phyloP scores from a whole-genome alignment of 2,329 filamentous ascomycete species.

The Scedosporium dehoogii region DNA sequence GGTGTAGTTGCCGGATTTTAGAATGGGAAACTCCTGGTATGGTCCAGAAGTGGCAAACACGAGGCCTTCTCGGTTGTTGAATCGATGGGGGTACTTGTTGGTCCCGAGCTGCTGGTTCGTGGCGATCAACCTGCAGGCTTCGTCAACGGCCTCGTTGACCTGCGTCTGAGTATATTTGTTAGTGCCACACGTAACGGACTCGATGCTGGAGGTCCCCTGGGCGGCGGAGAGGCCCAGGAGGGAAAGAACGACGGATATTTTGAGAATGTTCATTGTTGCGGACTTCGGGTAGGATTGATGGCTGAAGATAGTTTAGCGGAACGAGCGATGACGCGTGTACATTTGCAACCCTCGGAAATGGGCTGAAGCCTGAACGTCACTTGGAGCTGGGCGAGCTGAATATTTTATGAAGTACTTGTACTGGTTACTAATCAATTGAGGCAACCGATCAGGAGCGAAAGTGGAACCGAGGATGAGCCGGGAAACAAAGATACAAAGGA shows the following conservation, averaged over 20 bases:
- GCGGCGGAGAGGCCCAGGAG: conserved; percentile 6
- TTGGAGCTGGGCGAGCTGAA: too few relatives aligned
- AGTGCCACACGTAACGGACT: conserved; percentile 8
- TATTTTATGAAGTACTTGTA: too few relatives aligned
- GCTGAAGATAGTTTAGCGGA: not conserved
- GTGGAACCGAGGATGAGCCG: too few relatives aligned
- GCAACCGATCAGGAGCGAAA: too few relatives aligned
- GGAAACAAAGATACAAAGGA: too few relatives aligned
- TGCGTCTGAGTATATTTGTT: conserved; percentile 8
- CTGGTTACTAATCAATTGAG: too few relatives aligned
- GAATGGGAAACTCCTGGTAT: conserved; percentile 14
- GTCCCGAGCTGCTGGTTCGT: conserved; percentile 6
- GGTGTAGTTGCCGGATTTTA: conserved; percentile 9
- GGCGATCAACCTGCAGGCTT: conserved; percentile 10
- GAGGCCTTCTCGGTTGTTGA: conserved; percentile 14
- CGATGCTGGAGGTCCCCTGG: conserved; percentile 8
- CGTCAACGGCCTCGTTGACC: conserved; percentile 9
- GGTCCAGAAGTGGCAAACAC: conserved; percentile 9
- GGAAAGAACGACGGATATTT: conserved; percentile 3
- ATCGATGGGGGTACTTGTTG: conserved; percentile 13
- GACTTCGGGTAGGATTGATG: not conserved
- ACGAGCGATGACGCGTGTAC: not conserved
- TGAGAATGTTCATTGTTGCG: not conserved
- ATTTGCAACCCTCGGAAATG: not conserved
- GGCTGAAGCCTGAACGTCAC: too few relatives aligned